Evolutionary conservation across 1,139 yeast species (phyloP).

Genomic region (Scheffersomyces lignicola): DNA sequence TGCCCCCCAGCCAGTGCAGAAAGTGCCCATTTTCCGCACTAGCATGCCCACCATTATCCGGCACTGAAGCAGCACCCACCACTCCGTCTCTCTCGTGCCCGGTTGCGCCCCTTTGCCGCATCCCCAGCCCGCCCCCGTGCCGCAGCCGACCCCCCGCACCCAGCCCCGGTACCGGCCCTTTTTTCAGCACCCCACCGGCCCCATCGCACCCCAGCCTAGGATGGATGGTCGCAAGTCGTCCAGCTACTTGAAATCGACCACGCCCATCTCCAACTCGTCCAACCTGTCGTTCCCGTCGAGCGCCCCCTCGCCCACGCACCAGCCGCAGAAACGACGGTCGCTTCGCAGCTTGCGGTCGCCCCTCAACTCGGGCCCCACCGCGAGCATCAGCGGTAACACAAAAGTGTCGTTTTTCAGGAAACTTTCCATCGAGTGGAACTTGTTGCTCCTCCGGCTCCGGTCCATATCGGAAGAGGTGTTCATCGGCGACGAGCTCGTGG

Average conservation of each 20-base stretch:
- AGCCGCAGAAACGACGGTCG: not conserved
- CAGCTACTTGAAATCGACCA: not conserved
- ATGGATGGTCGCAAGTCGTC: not conserved
- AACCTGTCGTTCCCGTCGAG: not conserved
- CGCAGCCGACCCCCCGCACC: too few relatives aligned
- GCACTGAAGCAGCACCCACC: too few relatives aligned
- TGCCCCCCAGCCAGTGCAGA: too few relatives aligned
- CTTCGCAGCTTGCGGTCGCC: not conserved
- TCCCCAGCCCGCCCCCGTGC: too few relatives aligned
- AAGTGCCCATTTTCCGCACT: too few relatives aligned
- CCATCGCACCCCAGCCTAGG: too few relatives aligned
- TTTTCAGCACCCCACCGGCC: too few relatives aligned
- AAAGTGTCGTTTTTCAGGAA: constrained; percentile 26
- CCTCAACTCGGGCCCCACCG: not conserved
- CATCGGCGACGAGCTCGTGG: constrained; percentile 40
- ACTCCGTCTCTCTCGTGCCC: too few relatives aligned
- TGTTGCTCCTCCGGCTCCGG: constrained; percentile 32
- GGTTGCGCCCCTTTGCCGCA: too few relatives aligned
- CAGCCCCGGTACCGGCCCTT: too few relatives aligned
- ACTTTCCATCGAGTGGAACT: constrained; percentile 35
- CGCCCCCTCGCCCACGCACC: not conserved
- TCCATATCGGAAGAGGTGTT: constrained; percentile 45
- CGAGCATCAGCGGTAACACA: not conserved
- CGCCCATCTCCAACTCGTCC: not conserved
- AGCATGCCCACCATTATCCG: too few relatives aligned